A percentile compares a stretch with the other conserved stretches of the same genome.
phyloP scores from a whole-genome alignment of 306 rosid genomes.

The Crotalaria pallida region DNA sequence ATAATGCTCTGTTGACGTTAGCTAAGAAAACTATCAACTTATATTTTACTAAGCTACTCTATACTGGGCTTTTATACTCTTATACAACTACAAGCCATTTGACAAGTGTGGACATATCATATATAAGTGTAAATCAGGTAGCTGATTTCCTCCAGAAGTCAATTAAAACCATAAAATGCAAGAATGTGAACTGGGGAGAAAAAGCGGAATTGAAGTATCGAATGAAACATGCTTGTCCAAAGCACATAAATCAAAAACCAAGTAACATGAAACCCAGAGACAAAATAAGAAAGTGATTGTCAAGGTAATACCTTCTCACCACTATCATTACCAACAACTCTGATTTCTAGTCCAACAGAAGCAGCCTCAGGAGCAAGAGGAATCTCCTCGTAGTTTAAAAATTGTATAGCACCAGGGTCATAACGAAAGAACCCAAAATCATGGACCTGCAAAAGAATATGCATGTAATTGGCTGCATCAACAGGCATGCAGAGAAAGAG shows the following conservation, averaged over 20 bases:
- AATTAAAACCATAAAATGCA: conserved; percentile 1
- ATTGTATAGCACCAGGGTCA: conserved; percentile 76
- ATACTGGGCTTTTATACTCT: too few species aligned
- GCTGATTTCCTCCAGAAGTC: neutral
- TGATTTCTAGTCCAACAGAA: conserved; percentile 87
- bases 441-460: conserved; percentile 60
- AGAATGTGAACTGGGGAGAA: neutral
- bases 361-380: conserved; percentile 91
- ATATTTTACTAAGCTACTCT: too few species aligned
- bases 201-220: neutral
- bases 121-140: neutral
- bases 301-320: conserved; percentile 81
- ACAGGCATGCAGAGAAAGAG: conserved; percentile 4
- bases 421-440: conserved; percentile 96
- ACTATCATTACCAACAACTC: conserved; percentile 98
- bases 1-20: neutral
- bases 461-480: conserved; percentile 11
- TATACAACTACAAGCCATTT: conserved; percentile 15
- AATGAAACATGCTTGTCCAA: conserved; percentile 4
- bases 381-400: conserved; percentile 79
- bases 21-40: conserved; percentile 11
- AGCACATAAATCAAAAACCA: neutral
- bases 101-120: neutral
- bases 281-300: neutral
- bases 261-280: conserved; percentile 9